Evolutionary conservation across 148 eudicot genomes (phyloP).

Genomic region (Vaccinium macrocarpon): DNA sequence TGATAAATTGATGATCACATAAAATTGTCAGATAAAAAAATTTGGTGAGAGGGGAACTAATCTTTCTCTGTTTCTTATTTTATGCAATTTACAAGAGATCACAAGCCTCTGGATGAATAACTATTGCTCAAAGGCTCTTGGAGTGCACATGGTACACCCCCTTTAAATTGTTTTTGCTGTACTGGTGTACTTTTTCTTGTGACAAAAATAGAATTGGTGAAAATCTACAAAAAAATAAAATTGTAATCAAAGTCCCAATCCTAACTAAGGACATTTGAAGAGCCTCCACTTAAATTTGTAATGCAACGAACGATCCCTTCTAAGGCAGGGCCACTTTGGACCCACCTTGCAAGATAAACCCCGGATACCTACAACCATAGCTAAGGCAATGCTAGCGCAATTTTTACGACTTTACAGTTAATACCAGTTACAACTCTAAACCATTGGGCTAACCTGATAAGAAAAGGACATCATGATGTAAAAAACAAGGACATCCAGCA

Average conservation of each 20-base stretch:
- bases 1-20: not conserved
- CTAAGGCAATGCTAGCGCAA: not conserved
- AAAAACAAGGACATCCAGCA: not conserved
- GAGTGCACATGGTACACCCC: not conserved
- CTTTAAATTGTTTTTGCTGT: not conserved
- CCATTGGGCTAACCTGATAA: not conserved
- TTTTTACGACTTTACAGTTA: not conserved
- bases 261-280: too few species aligned
- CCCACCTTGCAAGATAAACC: not conserved
- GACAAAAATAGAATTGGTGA: not conserved
- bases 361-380: not conserved
- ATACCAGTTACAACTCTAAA: not conserved
- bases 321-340: not conserved
- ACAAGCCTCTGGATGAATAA: not conserved
- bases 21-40: not conserved
- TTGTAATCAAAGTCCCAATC: too few species aligned
- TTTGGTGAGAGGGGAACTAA: not conserved
- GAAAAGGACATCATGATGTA: not conserved
- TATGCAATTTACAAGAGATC: not conserved
- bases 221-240: too few species aligned
- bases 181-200: not conserved
- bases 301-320: not conserved
- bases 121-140: not conserved
- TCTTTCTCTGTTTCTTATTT: not conserved
- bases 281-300: too few species aligned